phyloP scores from a whole-genome alignment of 2,329 filamentous ascomycete species.

The Coniochaeta sp. region DNA sequence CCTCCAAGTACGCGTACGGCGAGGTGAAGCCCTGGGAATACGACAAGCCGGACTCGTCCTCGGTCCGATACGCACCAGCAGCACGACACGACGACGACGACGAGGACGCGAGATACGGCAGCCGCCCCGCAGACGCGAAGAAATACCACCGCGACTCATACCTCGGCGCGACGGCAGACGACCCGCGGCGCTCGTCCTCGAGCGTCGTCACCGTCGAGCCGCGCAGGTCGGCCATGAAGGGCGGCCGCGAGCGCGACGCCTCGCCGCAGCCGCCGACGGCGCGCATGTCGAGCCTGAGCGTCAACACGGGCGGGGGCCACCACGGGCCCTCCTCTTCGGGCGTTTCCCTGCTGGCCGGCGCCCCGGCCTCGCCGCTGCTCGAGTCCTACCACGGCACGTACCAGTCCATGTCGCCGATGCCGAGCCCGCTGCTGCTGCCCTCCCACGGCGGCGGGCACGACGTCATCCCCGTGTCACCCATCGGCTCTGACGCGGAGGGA shows the following conservation, averaged over 20 bases:
- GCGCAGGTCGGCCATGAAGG: constrained; percentile 24
- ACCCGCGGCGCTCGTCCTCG: constrained; percentile 18
- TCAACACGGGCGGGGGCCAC: constrained; percentile 40
- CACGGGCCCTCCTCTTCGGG: constrained; percentile 21
- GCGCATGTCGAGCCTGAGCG: constrained; percentile 45
- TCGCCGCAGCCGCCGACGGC: constrained; percentile 41
- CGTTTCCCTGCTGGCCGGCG: constrained; percentile 31
- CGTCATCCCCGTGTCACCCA: constrained; percentile 39
- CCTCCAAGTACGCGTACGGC: constrained; percentile 19
- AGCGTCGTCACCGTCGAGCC: constrained; percentile 36
- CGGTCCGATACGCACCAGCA: constrained; percentile 17
- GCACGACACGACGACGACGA: too few species aligned
- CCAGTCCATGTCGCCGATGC: constrained; percentile 91
- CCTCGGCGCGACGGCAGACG: constrained; percentile 22
- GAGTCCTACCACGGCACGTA: constrained; percentile 93
- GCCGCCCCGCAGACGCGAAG: constrained; percentile 14
- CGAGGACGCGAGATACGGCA: constrained; percentile 14
- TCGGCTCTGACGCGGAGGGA: constrained; percentile 40
- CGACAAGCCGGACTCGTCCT: constrained; percentile 25
- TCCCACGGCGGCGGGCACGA: constrained; percentile 42
- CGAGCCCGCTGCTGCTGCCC: constrained; percentile 63
- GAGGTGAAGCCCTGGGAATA: constrained; percentile 31
- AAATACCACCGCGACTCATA: constrained; percentile 22
- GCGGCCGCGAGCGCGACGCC: constrained; percentile 22
- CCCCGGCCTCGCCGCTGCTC: constrained; percentile 76